Evolutionary conservation across 306 rosid genomes (phyloP).

Genomic region (Cucumis hystrix): DNA sequence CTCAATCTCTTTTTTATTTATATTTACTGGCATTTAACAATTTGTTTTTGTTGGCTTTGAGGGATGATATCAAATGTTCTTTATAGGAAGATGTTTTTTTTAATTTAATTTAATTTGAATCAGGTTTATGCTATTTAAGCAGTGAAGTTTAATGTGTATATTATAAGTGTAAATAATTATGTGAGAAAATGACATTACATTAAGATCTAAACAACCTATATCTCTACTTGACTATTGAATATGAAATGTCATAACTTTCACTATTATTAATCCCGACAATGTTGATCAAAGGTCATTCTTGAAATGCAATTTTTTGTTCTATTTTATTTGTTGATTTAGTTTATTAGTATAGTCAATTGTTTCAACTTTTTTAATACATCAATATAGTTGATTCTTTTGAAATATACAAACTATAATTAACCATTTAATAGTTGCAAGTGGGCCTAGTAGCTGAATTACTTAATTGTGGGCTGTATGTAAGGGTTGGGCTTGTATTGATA

Average conservation of each 20-base stretch:
- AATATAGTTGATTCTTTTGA: too few species aligned
- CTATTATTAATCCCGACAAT: neutral
- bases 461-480: neutral
- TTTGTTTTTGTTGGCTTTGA: neutral
- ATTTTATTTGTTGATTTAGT: neutral
- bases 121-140: neutral
- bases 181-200: neutral
- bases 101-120: too few species aligned
- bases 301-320: neutral
- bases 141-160: neutral
- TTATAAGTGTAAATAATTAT: neutral
- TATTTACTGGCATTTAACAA: neutral
- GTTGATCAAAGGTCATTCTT: neutral
- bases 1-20: neutral
- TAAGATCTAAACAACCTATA: neutral
- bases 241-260: neutral
- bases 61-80: neutral
- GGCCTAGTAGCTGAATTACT: neutral
- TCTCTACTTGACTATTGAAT: neutral
- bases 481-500: neutral
- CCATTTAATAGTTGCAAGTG: neutral
- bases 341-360: neutral
- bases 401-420: too few species aligned
- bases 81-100: neutral
- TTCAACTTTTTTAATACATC: neutral